Base-by-base conservation (phyloP, 139 green algal species). In the Coelastrella sp. region DNA sequence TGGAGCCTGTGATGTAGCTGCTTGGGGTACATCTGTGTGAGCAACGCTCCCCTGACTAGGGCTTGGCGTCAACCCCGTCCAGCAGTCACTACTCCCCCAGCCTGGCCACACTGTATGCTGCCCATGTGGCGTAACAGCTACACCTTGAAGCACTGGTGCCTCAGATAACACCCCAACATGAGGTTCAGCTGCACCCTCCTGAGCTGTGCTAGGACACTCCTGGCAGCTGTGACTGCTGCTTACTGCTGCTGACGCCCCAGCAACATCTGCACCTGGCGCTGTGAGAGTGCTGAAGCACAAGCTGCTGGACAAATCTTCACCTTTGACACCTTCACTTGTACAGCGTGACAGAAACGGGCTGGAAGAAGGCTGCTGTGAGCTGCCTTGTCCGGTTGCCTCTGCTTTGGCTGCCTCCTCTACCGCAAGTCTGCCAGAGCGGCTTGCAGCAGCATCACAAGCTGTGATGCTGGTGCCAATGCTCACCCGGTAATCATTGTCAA, bases 381-480 rank as follows among this genome's bases (percentile, higher is more conserved):
- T 77, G 23, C 45, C 72, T 79, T 41, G 23, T n/a, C 13, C 11
- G 43, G 45, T 27, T 19, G 5, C 45, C 15, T 23, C 64, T n/a
- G 32, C 3, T 73, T 25, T 27, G 11, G 64, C 64, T 73, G 64
- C 67, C 19, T 7, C 62, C 17, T 13, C 8, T 38, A 7, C 27
- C 13, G 30, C 37, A 17, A 6, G 6, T 21, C 0, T 57, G 37
- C 35, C 32, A 23, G 3, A 34, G 37, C 50, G 67, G 50, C 11
- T 21, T 32, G 17, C 21, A 27, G 53, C 17, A n/a, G 11, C 38
- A n/a, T 48, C 38, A 11, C 19, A 34, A 21, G 75, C 75, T 57
- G 75, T 32, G 15, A 82, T 82, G 23, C 35, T 59, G 75, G 45
- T 82, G 34, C 75, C 75, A 9, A 82, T 82, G 75, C 75, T 82